These are phyloP conservation scores for Penicillium samsonianum DNA, from an alignment of 495 filamentous ascomycete genomes.

Conservation along the genomic window DNA sequence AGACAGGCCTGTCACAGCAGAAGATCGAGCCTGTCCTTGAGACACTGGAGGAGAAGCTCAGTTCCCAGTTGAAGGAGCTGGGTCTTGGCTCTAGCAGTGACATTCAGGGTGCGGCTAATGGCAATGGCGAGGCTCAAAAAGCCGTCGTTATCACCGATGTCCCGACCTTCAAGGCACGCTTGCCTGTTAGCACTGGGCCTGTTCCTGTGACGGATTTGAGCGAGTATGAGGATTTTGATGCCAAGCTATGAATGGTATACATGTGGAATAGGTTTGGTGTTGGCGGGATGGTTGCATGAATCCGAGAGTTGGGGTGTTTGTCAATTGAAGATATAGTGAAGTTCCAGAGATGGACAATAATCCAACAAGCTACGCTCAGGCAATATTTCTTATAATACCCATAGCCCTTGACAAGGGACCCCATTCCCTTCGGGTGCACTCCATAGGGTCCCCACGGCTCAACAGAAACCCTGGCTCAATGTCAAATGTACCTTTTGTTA, in stretches of 20 bases:
- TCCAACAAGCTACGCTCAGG: not conserved
- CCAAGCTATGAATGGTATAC: conserved; percentile 63
- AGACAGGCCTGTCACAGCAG: conserved; percentile 44
- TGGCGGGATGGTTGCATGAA: conserved; percentile 11
- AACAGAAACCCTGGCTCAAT: too few species aligned
- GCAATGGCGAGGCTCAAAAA: conserved; percentile 19
- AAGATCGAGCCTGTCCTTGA: conserved; percentile 45
- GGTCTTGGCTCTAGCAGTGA: conserved; percentile 34
- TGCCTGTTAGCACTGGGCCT: conserved; percentile 68
- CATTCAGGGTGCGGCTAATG: conserved; percentile 33
- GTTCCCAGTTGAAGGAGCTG: conserved; percentile 42
- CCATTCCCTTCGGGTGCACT: too few species aligned
- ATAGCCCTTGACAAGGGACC: too few species aligned
- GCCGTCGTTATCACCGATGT: conserved; percentile 68
- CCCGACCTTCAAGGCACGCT: conserved; percentile 69
- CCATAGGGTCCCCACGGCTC: too few species aligned
- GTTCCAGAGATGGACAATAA: not conserved
- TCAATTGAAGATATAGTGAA: not conserved
- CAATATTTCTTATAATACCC: not conserved
- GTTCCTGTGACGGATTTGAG: conserved; percentile 70
- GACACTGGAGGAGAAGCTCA: conserved; percentile 47
- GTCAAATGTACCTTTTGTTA: too few species aligned
- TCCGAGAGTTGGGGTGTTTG: conserved; percentile 13
- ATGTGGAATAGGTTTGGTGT: conserved; percentile 6
- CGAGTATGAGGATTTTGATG: conserved; percentile 78